phyloP scores from a whole-genome alignment of 495 filamentous ascomycete species.

The Elaphomyces granulatus region DNA sequence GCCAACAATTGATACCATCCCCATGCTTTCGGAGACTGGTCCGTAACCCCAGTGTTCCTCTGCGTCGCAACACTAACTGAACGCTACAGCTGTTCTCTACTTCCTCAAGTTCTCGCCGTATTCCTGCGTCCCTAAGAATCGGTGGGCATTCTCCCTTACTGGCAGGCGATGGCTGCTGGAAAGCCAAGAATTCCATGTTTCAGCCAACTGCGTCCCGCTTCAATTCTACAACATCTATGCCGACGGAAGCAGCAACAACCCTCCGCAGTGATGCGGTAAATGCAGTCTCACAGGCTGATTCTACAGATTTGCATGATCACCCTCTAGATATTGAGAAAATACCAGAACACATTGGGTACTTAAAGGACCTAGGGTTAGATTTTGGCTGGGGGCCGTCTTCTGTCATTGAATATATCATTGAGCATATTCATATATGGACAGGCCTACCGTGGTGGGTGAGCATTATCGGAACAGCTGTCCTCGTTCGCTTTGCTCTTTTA shows the following conservation, averaged over 20 bases:
- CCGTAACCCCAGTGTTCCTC: slow-evolving; percentile 9
- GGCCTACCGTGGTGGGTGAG: slow-evolving; percentile 73
- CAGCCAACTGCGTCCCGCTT: slow-evolving; percentile 24
- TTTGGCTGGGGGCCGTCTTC: slow-evolving; percentile 67
- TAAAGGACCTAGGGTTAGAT: slow-evolving; percentile 70
- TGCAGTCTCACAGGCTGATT: slow-evolving; percentile 3
- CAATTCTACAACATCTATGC: slow-evolving; percentile 32
- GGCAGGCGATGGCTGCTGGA: slow-evolving; percentile 15
- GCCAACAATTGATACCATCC: slow-evolving; percentile 21
- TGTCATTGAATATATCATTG: slow-evolving; percentile 55
- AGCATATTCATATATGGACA: slow-evolving; percentile 61
- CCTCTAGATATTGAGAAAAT: slow-evolving; percentile 33
- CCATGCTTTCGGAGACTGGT: slow-evolving; percentile 27
- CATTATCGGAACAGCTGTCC: slow-evolving; percentile 46
- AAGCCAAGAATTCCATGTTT: slow-evolving; percentile 10
- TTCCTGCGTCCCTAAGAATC: background rate
- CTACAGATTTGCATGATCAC: slow-evolving; percentile 18
- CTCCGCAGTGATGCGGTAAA: slow-evolving; percentile 1
- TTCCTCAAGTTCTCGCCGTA: slow-evolving; percentile 3
- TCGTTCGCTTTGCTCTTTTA: slow-evolving; percentile 51
- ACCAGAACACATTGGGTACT: slow-evolving; percentile 64
- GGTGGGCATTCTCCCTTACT: slow-evolving; percentile 9
- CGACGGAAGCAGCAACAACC: slow-evolving; percentile 7
- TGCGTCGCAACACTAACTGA: slow-evolving; percentile 11
- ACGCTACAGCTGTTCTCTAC: slow-evolving; percentile 27